These are phyloP conservation scores for Ceratocystis alfenasii DNA, from an alignment of 2,329 filamentous ascomycete species.

Conservation along the genomic window DNA sequence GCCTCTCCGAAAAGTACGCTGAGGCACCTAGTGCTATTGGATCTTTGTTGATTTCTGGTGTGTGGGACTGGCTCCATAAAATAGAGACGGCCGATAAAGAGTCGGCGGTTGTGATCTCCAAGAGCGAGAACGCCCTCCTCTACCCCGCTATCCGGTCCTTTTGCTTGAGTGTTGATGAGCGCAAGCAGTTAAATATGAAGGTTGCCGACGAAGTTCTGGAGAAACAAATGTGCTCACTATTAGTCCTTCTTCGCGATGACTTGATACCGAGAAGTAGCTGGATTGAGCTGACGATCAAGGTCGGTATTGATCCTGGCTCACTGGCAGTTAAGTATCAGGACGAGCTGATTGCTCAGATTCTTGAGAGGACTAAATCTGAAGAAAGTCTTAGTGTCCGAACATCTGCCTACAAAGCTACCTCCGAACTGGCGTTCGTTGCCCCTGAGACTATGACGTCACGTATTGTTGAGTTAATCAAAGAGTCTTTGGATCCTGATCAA, in stretches of 20 bases:
- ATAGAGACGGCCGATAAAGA: constrained; percentile 67
- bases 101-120: constrained; percentile 53
- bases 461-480: constrained; percentile 59
- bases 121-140: constrained; percentile 52
- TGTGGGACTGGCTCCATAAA: constrained; percentile 69
- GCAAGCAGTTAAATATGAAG: constrained; percentile 32
- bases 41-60: constrained; percentile 52
- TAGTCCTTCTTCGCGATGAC: constrained; percentile 67
- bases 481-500: constrained; percentile 60
- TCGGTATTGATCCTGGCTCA: constrained; percentile 69
- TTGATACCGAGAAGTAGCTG: constrained; percentile 68
- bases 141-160: constrained; percentile 50
- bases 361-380: constrained; percentile 36
- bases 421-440: constrained; percentile 86
- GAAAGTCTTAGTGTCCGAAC: constrained; percentile 38
- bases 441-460: constrained; percentile 67
- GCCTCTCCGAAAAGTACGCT: constrained; percentile 54
- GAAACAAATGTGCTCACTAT: constrained; percentile 59
- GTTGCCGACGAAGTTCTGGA: constrained; percentile 44
- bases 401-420: constrained; percentile 73
- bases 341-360: constrained; percentile 56
- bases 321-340: constrained; percentile 55
- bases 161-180: constrained; percentile 46
- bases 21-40: constrained; percentile 47
- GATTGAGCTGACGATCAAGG: constrained; percentile 77